These are phyloP conservation scores for Neckera pumila DNA, from an alignment of 225 moss, liverwort and hornwort genomes.

Conservation along the genomic window DNA sequence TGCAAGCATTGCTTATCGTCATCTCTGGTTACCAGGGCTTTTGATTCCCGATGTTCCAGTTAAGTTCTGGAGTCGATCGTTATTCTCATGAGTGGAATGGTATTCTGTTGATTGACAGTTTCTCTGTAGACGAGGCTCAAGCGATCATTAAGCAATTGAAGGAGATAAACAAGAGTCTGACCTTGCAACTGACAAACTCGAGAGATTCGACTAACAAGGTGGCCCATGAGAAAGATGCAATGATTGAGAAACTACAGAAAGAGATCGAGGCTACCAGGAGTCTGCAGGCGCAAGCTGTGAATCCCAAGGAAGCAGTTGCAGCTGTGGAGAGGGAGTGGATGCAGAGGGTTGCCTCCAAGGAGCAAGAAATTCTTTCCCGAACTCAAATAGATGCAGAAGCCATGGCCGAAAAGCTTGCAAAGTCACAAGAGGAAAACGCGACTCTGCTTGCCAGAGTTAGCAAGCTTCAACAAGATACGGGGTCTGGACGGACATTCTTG, in stretches of 20 bases:
- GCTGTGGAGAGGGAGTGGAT: conserved; percentile 24
- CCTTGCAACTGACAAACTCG: conserved; percentile 25
- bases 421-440: conserved; percentile 7
- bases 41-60: not conserved
- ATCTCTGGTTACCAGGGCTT: not conserved
- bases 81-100: not conserved
- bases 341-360: conserved; percentile 17
- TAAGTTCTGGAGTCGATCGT: not conserved
- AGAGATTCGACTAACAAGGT: conserved; percentile 25
- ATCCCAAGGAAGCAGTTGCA: conserved; percentile 19
- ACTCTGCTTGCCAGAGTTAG: conserved; percentile 12
- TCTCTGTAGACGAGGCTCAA: conserved; percentile 51
- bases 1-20: not conserved
- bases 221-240: conserved; percentile 20
- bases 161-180: conserved; percentile 22
- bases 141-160: conserved; percentile 42
- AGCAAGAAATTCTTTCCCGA: conserved; percentile 15
- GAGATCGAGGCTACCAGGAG: conserved; percentile 15
- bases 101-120: conserved; percentile 9
- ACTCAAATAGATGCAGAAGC: conserved; percentile 1
- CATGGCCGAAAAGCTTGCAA: not conserved
- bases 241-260: conserved; percentile 8
- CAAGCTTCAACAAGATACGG: conserved; percentile 24
- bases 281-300: not conserved
- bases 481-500: conserved; percentile 19